These are phyloP conservation scores for bread wheat (Triticum aestivum) DNA, from an alignment of 176 grass and related monocot genomes.

Conservation along the genomic window DNA sequence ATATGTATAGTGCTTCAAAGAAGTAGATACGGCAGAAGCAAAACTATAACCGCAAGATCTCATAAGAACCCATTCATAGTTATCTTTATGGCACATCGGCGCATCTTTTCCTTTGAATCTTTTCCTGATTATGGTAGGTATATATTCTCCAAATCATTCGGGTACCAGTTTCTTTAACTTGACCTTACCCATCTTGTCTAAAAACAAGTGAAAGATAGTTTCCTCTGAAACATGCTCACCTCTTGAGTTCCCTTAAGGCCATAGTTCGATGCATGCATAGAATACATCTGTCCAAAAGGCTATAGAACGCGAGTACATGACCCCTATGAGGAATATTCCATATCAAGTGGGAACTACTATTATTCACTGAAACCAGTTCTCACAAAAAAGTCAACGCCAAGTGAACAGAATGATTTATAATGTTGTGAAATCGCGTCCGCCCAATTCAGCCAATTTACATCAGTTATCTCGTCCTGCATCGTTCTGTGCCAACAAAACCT, in stretches of 20 bases:
- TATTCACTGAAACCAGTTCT: not conserved
- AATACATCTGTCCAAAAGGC: constrained; percentile 18
- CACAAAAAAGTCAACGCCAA: constrained; percentile 13
- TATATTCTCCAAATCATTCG: constrained; percentile 35
- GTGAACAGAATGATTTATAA: not conserved
- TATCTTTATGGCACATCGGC: not conserved
- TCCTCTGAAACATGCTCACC: constrained; percentile 8
- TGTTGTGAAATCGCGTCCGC: not conserved
- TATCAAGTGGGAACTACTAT: constrained; percentile 24
- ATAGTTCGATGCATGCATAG: constrained; percentile 4
- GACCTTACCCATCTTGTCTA: not conserved
- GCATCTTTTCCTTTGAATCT: constrained; percentile 14
- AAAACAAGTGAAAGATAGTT: constrained; percentile 1
- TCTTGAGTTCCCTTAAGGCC: constrained; percentile 32
- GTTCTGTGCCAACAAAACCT: not conserved
- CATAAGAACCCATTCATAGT: constrained; percentile 1
- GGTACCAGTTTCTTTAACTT: constrained; percentile 5
- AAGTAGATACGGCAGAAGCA: not conserved
- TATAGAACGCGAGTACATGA: not conserved
- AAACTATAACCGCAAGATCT: not conserved
- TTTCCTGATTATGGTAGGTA: constrained; percentile 23
- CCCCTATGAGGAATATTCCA: constrained; percentile 24
- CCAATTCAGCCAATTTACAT: not conserved
- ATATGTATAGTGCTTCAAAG: not conserved
- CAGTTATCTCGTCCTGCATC: not conserved